phyloP scores from a whole-genome alignment of 2,329 filamentous ascomycete genomes.

The Scorias spongiosa region DNA sequence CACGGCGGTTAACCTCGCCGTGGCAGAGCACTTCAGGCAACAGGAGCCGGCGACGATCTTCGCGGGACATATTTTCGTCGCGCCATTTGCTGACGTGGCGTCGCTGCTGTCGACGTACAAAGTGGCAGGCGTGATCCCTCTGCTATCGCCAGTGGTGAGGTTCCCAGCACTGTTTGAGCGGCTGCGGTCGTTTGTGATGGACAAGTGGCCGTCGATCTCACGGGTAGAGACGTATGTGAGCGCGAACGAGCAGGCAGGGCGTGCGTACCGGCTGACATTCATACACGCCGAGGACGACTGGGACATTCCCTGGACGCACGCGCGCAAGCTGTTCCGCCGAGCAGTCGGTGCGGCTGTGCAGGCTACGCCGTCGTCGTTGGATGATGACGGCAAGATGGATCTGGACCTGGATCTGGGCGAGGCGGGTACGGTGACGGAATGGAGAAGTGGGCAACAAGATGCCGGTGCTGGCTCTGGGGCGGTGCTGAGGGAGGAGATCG shows the following conservation, averaged over 20 bases:
- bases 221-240: too few relatives aligned
- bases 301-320: too few relatives aligned
- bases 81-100: conserved; percentile 41
- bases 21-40: conserved; percentile 29
- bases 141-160: conserved; percentile 36
- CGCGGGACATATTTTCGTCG: conserved; percentile 40
- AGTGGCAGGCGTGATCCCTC: conserved; percentile 38
- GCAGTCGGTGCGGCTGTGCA: too few relatives aligned
- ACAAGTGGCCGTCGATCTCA: conserved; percentile 28
- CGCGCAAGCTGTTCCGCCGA: too few relatives aligned
- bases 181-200: conserved; percentile 31
- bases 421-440: conserved; percentile 36
- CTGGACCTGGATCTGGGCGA: conserved; percentile 28
- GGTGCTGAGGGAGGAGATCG: conserved; percentile 37
- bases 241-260: too few relatives aligned
- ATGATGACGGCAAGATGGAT: conserved; percentile 19
- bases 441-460: conserved; percentile 22
- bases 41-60: conserved; percentile 33
- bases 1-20: conserved; percentile 35
- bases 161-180: conserved; percentile 31
- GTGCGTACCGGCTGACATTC: too few relatives aligned
- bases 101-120: conserved; percentile 42
- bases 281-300: too few relatives aligned
- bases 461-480: conserved; percentile 16
- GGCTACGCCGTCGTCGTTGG: too few relatives aligned